A percentile compares a stretch with the other conserved stretches of the same genome.
These are phyloP conservation scores for thale cress (Arabidopsis thaliana) DNA, from an alignment of 345 rosid genomes.

Conservation along the genomic window DNA sequence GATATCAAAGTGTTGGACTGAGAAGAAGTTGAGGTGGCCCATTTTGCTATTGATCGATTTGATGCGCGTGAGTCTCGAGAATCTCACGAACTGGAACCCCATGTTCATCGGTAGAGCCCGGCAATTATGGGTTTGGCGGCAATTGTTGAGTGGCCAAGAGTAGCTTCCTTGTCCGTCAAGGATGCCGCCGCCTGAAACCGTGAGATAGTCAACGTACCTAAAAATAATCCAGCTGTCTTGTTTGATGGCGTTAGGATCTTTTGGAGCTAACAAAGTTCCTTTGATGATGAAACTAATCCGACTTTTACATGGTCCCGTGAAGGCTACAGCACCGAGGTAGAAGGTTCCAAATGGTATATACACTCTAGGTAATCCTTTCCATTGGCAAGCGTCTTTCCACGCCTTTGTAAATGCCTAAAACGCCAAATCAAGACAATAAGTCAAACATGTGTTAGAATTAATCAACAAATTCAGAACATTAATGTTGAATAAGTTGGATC, in stretches of 20 bases:
- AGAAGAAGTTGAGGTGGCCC: slow-evolving; percentile 42
- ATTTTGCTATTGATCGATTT: slow-evolving; percentile 46
- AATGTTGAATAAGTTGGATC: background rate
- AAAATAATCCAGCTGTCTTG: slow-evolving; percentile 41
- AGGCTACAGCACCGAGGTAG: slow-evolving; percentile 33
- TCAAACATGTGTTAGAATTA: background rate
- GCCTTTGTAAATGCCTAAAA: slow-evolving; percentile 43
- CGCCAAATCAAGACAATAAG: background rate
- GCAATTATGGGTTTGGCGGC: slow-evolving; percentile 29
- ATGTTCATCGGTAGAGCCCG: slow-evolving; percentile 36
- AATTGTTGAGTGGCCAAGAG: slow-evolving; percentile 34
- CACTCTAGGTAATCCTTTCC: slow-evolving; percentile 35
- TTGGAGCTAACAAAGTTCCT: slow-evolving; percentile 45
- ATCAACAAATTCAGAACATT: background rate
- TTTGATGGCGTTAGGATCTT: slow-evolving; percentile 34
- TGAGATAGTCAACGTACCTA: slow-evolving; percentile 35
- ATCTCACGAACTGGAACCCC: slow-evolving; percentile 40
- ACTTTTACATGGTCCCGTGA: slow-evolving; percentile 39
- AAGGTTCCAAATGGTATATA: slow-evolving; percentile 39
- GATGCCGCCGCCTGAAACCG: slow-evolving; percentile 40
- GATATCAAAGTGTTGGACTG: slow-evolving; percentile 8
- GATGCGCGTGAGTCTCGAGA: slow-evolving; percentile 25
- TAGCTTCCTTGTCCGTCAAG: slow-evolving; percentile 45
- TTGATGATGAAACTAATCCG: slow-evolving; percentile 41
- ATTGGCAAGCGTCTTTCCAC: slow-evolving; percentile 44